These are phyloP conservation scores for Dillenia turbinata DNA, from an alignment of 164 flowering plant species.

Conservation along the genomic window DNA sequence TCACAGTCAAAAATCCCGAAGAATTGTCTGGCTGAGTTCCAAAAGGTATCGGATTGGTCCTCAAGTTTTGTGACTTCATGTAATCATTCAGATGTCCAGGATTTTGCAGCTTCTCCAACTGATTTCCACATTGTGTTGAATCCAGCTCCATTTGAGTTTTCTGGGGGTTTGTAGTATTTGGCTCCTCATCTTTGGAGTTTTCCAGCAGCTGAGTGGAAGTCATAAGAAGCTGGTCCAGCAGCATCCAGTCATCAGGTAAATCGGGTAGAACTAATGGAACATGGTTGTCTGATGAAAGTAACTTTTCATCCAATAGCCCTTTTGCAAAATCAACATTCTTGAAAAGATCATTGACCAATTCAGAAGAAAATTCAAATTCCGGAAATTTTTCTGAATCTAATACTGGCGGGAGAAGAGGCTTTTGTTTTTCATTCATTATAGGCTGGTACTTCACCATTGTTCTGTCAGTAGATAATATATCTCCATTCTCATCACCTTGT, in stretches of 20 bases:
- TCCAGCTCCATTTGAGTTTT: conserved; percentile 19
- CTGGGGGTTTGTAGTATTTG: conserved; percentile 9
- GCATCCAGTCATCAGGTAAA: conserved; percentile 31
- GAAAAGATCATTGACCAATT: conserved; percentile 43
- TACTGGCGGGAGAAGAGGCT: conserved; percentile 15
- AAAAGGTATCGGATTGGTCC: background rate
- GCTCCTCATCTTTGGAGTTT: conserved; percentile 15
- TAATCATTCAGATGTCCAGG: conserved; percentile 25
- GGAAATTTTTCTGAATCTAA: conserved; percentile 17
- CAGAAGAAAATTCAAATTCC: conserved; percentile 27
- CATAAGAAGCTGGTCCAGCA: conserved; percentile 45
- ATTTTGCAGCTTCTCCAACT: conserved; percentile 13
- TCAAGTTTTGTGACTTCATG: background rate
- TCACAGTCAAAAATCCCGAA: conserved; percentile 29
- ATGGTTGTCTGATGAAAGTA: conserved; percentile 25
- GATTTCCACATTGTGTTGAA: conserved; percentile 7
- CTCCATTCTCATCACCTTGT: conserved; percentile 30
- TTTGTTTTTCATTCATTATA: conserved; percentile 20
- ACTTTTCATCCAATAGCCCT: conserved; percentile 37
- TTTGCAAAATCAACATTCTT: conserved; percentile 39
- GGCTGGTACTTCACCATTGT: conserved; percentile 56
- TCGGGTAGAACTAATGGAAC: conserved; percentile 34
- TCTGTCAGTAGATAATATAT: conserved; percentile 27
- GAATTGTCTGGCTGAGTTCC: background rate
- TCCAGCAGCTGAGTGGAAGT: conserved; percentile 20